Percentiles rank a stretch among this genome's conserved stretches.
phyloP scores from a whole-genome alignment of 1,139 yeast genomes.

The Oligophagozyma castellii region DNA sequence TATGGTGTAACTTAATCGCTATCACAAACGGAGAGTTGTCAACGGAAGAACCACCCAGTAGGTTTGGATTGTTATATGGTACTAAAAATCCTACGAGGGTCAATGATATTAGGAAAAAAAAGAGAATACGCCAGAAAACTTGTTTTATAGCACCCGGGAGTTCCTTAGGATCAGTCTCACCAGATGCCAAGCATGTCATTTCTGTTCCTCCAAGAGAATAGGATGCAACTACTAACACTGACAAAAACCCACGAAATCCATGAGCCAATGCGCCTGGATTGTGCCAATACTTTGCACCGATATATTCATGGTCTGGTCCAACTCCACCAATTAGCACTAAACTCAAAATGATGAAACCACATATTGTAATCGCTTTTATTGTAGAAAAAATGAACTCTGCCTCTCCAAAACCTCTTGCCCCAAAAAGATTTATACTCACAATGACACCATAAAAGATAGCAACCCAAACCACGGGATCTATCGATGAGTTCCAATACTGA shows the following conservation, averaged over 20 bases:
- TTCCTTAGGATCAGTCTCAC: slow-evolving; percentile 62
- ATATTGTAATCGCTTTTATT: slow-evolving; percentile 45
- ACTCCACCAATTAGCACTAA: slow-evolving; percentile 59
- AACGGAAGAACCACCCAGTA: slow-evolving; percentile 34
- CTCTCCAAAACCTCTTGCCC: slow-evolving; percentile 54
- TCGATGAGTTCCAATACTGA: slow-evolving; percentile 36
- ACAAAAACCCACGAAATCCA: slow-evolving; percentile 66
- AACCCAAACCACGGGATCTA: slow-evolving; percentile 26
- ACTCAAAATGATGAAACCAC: slow-evolving; percentile 59
- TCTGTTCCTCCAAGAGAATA: slow-evolving; percentile 78
- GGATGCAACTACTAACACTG: slow-evolving; percentile 73
- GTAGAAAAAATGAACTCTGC: slow-evolving; percentile 50
- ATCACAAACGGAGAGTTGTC: slow-evolving; percentile 58
- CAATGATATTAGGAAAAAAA: slow-evolving; percentile 49
- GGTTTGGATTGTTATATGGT: slow-evolving; percentile 41
- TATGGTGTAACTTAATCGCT: slow-evolving; percentile 41
- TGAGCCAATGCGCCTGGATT: slow-evolving; percentile 55
- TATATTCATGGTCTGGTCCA: slow-evolving; percentile 41
- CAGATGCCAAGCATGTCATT: slow-evolving; percentile 72
- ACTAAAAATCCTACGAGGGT: slow-evolving; percentile 53
- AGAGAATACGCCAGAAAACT: slow-evolving; percentile 56
- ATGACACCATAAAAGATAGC: slow-evolving; percentile 48
- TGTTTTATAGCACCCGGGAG: slow-evolving; percentile 60
- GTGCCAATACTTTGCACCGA: slow-evolving; percentile 49
- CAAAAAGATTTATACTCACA: slow-evolving; percentile 45